Percentiles rank a stretch among this genome's conserved stretches.
phyloP scores from a whole-genome alignment of 495 filamentous ascomycete species.

The Podospora didyma region DNA sequence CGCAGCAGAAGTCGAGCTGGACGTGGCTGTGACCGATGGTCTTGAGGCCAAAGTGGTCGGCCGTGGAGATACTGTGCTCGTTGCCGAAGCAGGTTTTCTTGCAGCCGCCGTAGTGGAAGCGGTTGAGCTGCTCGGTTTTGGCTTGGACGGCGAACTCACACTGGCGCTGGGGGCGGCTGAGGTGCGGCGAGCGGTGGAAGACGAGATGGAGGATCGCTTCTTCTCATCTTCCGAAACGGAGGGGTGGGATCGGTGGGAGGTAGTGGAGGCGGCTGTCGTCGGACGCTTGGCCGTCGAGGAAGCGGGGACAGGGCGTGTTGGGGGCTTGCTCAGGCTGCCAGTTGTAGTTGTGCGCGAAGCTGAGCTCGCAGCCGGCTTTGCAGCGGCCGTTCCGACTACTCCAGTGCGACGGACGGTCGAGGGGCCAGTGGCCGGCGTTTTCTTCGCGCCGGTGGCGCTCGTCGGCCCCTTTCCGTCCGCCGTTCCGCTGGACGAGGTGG shows the following conservation, averaged over 20 bases:
- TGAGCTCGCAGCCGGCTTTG: slow-evolving; percentile 38
- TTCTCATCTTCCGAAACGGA: slow-evolving; percentile 48
- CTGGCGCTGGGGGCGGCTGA: slow-evolving; percentile 29
- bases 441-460: slow-evolving; percentile 25
- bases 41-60: slow-evolving; percentile 23
- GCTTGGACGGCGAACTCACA: slow-evolving; percentile 37
- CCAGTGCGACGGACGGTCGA: slow-evolving; percentile 12
- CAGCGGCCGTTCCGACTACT: slow-evolving; percentile 19
- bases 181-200: slow-evolving; percentile 36
- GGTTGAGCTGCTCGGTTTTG: slow-evolving; percentile 25
- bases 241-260: slow-evolving; percentile 37
- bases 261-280: slow-evolving; percentile 26
- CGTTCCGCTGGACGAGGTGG: slow-evolving; percentile 26
- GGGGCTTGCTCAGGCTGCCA: slow-evolving; percentile 31
- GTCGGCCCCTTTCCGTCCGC: slow-evolving; percentile 28
- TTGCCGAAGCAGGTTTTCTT: slow-evolving; percentile 35
- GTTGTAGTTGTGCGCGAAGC: slow-evolving; percentile 31
- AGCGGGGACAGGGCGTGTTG: slow-evolving; percentile 32
- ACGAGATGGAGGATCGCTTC: slow-evolving; percentile 27
- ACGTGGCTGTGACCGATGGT: slow-evolving; percentile 17
- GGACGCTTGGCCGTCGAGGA: slow-evolving; percentile 32
- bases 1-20: slow-evolving; percentile 20
- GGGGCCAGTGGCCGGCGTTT: slow-evolving; percentile 12
- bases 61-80: slow-evolving; percentile 25
- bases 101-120: slow-evolving; percentile 34